These are phyloP conservation scores for Colletotrichum sp. DNA, from an alignment of 2,329 filamentous ascomycete genomes.

Conservation along the genomic window DNA sequence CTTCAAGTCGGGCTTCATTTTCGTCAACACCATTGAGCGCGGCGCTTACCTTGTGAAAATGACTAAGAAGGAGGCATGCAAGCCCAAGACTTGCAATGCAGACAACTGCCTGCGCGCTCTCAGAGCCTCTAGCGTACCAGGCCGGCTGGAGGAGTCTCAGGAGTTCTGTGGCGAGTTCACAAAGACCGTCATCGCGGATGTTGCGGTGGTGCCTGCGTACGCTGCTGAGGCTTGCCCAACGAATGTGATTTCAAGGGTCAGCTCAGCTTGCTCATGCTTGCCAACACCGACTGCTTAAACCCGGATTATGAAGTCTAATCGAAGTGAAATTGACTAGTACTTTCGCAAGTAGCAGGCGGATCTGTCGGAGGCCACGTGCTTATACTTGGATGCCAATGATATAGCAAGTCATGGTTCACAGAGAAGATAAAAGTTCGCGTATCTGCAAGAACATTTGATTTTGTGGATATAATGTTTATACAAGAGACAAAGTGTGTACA, in stretches of 20 bases:
- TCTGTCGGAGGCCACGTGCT: not conserved
- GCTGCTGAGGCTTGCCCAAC: constrained; percentile 23
- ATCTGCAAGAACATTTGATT: not conserved
- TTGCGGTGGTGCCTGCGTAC: constrained; percentile 23
- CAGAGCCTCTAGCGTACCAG: constrained; percentile 17
- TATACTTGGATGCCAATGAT: not conserved
- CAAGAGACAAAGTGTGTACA: not conserved
- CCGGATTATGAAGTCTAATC: not conserved
- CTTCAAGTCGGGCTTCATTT: constrained; percentile 45
- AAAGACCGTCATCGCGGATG: constrained; percentile 21
- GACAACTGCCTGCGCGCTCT: constrained; percentile 28
- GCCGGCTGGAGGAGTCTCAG: constrained; percentile 24
- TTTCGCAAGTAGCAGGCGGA: not conserved
- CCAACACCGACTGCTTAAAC: constrained; percentile 21
- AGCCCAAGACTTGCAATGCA: constrained; percentile 25
- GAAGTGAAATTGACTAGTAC: not conserved
- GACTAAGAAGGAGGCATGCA: constrained; percentile 26
- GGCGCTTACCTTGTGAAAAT: constrained; percentile 45
- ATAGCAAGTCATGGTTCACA: not conserved
- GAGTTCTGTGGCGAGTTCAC: constrained; percentile 27
- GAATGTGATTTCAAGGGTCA: constrained; percentile 26
- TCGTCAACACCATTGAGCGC: constrained; percentile 49
- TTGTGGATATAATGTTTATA: not conserved
- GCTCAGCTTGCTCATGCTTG: constrained; percentile 27
- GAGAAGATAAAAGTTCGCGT: not conserved